phyloP scores from a whole-genome alignment of 306 rosid species.

The Trifolium dubium region DNA sequence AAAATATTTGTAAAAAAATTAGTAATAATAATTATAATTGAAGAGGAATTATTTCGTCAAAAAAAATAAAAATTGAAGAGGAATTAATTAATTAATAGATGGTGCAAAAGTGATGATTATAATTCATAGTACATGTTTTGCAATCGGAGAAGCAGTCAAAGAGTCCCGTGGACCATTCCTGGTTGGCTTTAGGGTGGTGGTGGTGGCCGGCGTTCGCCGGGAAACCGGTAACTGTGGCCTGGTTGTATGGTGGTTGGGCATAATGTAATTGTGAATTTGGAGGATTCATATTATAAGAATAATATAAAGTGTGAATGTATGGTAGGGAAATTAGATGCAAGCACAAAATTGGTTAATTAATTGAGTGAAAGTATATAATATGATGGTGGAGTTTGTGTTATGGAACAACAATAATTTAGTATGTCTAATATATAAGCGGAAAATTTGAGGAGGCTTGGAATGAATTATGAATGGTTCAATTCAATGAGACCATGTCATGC shows the following conservation, averaged over 20 bases:
- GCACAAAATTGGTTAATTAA: background rate
- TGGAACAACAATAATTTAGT: background rate
- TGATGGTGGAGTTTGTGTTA: background rate
- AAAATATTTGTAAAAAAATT: background rate
- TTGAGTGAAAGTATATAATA: background rate
- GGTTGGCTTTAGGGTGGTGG: background rate
- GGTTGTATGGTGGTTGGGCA: slow-evolving; percentile 1
- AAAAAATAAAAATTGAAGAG: background rate
- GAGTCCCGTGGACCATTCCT: slow-evolving; percentile 19
- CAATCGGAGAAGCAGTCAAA: slow-evolving; percentile 7
- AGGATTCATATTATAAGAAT: background rate
- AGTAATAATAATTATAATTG: background rate
- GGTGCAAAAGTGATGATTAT: background rate
- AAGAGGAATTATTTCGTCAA: background rate
- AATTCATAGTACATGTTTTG: background rate
- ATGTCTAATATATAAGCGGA: background rate
- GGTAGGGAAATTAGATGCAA: background rate
- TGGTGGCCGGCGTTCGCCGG: background rate
- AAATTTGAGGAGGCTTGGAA: background rate
- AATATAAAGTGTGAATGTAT: too few species aligned
- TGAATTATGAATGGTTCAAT: background rate
- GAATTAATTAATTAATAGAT: background rate
- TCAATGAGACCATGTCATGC: background rate
- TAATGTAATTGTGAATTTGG: background rate
- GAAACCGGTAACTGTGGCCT: background rate